phyloP scores from a whole-genome alignment of 352 stramenopile genomes.

The Pythium pyrilobum region DNA sequence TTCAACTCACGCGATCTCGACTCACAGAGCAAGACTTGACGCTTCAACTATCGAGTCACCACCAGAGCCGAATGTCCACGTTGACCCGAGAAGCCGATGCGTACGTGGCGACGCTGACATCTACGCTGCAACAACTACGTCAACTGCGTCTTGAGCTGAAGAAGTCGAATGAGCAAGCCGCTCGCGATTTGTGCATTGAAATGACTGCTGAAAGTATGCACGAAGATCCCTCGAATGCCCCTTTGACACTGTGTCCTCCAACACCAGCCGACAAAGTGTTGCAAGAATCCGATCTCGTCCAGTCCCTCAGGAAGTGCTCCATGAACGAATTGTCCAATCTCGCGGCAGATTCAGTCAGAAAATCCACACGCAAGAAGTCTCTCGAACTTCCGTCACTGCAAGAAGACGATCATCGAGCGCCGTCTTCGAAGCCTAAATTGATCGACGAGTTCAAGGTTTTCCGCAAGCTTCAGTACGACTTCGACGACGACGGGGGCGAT shows the following conservation, averaged over 20 bases:
- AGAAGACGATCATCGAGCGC: constrained; percentile 2
- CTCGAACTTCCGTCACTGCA: constrained; percentile 10
- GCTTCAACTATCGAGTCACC: constrained; percentile 10
- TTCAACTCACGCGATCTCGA: constrained; percentile 24
- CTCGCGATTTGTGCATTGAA: constrained; percentile 30
- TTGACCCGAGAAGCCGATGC: constrained; percentile 17
- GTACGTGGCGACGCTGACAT: constrained; percentile 26
- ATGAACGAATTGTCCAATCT: constrained; percentile 39
- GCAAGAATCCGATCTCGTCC: constrained; percentile 37
- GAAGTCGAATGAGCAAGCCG: constrained; percentile 30
- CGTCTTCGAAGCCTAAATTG: not conserved
- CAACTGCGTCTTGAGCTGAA: constrained; percentile 25
- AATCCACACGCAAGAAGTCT: constrained; percentile 21
- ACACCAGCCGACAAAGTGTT: constrained; percentile 33
- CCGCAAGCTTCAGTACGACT: constrained; percentile 17
- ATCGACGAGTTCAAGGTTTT: constrained; percentile 13
- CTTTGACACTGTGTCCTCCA: constrained; percentile 32
- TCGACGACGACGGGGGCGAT: constrained; percentile 12
- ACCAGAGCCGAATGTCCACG: constrained; percentile 6
- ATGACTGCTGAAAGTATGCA: constrained; percentile 20
- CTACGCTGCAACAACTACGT: constrained; percentile 32
- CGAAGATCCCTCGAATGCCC: constrained; percentile 5
- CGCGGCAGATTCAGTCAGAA: constrained; percentile 25
- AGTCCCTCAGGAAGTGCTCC: constrained; percentile 44
- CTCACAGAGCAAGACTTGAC: constrained; percentile 14